Evolutionary conservation across 192 early-diverging fungal genomes (phyloP).

Genomic region (Backusella macrospora): DNA sequence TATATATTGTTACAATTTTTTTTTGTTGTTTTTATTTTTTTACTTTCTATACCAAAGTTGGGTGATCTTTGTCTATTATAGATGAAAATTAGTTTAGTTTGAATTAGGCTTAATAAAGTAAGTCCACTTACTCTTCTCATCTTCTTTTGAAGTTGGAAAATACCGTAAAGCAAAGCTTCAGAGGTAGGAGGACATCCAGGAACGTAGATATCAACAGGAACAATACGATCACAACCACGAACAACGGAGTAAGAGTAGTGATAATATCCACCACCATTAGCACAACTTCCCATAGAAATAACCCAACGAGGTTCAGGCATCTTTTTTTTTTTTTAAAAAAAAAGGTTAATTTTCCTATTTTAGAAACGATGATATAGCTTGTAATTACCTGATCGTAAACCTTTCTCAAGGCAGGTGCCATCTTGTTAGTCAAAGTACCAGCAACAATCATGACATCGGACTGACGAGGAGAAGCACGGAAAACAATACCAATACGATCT

Average conservation of each 20-base stretch:
- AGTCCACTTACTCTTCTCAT: constrained; percentile 70
- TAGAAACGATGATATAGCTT: not conserved
- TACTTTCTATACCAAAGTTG: constrained; percentile 83
- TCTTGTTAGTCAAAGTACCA: constrained; percentile 98
- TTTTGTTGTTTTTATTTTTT: constrained; percentile 35
- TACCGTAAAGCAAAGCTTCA: constrained; percentile 95
- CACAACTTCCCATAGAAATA: constrained; percentile 98
- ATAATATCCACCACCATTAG: constrained; percentile 98
- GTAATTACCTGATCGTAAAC: constrained; percentile 61
- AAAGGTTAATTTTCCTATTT: not conserved
- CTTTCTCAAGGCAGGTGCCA: constrained; percentile 85
- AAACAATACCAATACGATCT: constrained; percentile 97
- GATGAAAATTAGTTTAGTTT: not conserved
- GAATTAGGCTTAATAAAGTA: not conserved
- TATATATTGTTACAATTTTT: constrained; percentile 19
- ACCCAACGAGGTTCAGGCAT: constrained; percentile 99
- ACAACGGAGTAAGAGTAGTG: constrained; percentile 98
- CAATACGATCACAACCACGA: constrained; percentile 94
- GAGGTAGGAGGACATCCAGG: constrained; percentile 98
- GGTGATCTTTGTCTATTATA: constrained; percentile 56
- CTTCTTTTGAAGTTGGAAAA: constrained; percentile 98
- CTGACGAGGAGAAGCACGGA: constrained; percentile 95
- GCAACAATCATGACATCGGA: constrained; percentile 99
- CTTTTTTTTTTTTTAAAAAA: constrained; percentile 33
- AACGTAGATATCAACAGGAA: constrained; percentile 95